These are phyloP conservation scores for Xylariaceae sp. DNA, from an alignment of 2,329 filamentous ascomycete genomes.

Conservation along the genomic window DNA sequence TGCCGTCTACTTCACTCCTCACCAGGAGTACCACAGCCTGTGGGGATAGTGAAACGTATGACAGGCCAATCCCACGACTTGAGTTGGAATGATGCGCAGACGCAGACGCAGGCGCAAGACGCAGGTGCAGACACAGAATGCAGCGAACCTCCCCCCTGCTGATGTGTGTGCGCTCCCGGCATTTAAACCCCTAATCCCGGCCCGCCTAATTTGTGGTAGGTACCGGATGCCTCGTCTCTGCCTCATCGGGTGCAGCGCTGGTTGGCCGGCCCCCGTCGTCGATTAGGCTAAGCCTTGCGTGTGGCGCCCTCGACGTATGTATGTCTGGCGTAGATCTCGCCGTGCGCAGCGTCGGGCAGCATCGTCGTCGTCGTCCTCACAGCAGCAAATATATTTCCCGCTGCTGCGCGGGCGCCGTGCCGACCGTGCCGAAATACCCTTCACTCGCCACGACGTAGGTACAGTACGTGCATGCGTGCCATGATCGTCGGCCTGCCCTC, in stretches of 20 bases:
- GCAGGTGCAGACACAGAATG: slow-evolving; percentile 2
- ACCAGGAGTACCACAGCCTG: slow-evolving; percentile 26
- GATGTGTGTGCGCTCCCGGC: slow-evolving; percentile 16
- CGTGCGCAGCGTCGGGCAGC: neutral
- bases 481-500: neutral
- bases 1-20: slow-evolving; percentile 12
- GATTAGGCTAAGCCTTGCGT: slow-evolving; percentile 18
- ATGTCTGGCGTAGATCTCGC: slow-evolving; percentile 16
- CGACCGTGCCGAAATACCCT: slow-evolving; percentile 8
- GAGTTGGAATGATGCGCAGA: slow-evolving; percentile 1
- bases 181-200: slow-evolving; percentile 15
- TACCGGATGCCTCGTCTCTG: slow-evolving; percentile 19
- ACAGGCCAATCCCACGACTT: slow-evolving; percentile 6
- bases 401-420: slow-evolving; percentile 14
- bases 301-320: neutral
- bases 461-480: neutral
- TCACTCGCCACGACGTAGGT: slow-evolving; percentile 7
- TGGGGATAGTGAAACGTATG: slow-evolving; percentile 27
- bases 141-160: slow-evolving; percentile 5
- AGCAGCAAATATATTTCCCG: neutral
- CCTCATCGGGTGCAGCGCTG: slow-evolving; percentile 19
- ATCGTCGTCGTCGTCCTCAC: neutral
- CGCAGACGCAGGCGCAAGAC: neutral
- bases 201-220: slow-evolving; percentile 10
- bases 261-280: slow-evolving; percentile 15